A percentile compares a stretch with the other conserved stretches of the same genome.
phyloP scores from a whole-genome alignment of 768 basidiomycete species.

The Xanthoconium stramineum region DNA sequence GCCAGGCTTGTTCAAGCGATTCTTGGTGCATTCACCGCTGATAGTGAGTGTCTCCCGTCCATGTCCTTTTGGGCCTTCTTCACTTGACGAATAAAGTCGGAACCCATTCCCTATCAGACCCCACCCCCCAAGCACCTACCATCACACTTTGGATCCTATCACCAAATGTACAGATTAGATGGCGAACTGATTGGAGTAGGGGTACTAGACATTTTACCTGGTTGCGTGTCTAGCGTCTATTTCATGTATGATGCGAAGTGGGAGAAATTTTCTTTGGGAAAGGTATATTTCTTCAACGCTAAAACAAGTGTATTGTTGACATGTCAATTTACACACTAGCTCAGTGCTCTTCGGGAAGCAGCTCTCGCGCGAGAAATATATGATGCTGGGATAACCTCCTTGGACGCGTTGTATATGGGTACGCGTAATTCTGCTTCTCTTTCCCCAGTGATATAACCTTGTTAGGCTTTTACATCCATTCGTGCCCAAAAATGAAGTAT shows the following conservation, averaged over 20 bases:
- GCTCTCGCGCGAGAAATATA: slow-evolving; percentile 74
- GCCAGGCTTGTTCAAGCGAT: slow-evolving; percentile 56
- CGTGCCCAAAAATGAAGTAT: slow-evolving; percentile 93
- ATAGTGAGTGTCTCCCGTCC: slow-evolving; percentile 41
- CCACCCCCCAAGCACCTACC: slow-evolving; percentile 60
- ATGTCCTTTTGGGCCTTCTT: neutral
- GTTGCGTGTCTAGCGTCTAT: slow-evolving; percentile 81
- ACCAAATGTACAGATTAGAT: slow-evolving; percentile 84
- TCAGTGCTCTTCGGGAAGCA: slow-evolving; percentile 82
- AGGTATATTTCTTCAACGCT: slow-evolving; percentile 40
- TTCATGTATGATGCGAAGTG: slow-evolving; percentile 82
- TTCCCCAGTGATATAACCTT: neutral
- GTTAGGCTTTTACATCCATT: slow-evolving; percentile 88
- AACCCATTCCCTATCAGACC: slow-evolving; percentile 57
- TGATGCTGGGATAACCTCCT: slow-evolving; percentile 57
- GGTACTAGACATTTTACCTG: slow-evolving; percentile 87
- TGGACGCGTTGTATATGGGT: slow-evolving; percentile 89
- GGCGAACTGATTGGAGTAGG: slow-evolving; percentile 79
- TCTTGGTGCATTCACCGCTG: slow-evolving; percentile 79
- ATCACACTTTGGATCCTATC: slow-evolving; percentile 83
- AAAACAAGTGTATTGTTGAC: neutral
- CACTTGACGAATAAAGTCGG: slow-evolving; percentile 37
- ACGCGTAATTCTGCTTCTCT: slow-evolving; percentile 14
- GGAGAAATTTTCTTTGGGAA: slow-evolving; percentile 72
- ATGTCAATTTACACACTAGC: slow-evolving; percentile 36